Percentiles rank a stretch among this genome's conserved stretches.
Evolutionary conservation across 2,329 filamentous ascomycete genomes (phyloP).

Genomic region (Neocatenulostroma microsporum): DNA sequence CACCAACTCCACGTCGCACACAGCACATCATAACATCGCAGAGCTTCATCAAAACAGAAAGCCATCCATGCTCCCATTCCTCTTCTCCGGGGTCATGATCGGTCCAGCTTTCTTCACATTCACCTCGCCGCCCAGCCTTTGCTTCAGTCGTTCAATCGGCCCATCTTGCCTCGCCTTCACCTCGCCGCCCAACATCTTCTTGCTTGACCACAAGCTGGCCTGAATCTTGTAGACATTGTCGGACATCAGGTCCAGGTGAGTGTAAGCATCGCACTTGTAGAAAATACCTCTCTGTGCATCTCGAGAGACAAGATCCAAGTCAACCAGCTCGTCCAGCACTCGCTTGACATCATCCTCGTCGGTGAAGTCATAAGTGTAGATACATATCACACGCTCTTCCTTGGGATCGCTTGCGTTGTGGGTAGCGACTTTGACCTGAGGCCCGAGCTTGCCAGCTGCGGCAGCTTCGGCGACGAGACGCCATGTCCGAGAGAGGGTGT

Average conservation of each 20-base stretch:
- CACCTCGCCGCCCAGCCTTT: constrained; percentile 18
- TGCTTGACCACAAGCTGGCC: constrained; percentile 38
- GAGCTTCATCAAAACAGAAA: background rate
- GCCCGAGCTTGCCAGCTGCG: constrained; percentile 60
- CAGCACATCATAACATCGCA: background rate
- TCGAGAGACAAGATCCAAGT: constrained; percentile 54
- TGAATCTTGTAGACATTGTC: constrained; percentile 35
- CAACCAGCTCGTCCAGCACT: constrained; percentile 53
- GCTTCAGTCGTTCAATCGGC: constrained; percentile 14
- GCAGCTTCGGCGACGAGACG: constrained; percentile 58
- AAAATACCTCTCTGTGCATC: constrained; percentile 59
- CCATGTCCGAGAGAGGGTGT: constrained; percentile 58
- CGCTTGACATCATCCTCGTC: constrained; percentile 61
- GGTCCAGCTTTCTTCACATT: constrained; percentile 13
- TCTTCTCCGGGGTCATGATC: constrained; percentile 13
- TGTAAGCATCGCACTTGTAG: constrained; percentile 65
- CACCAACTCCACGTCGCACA: background rate
- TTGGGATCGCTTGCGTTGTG: constrained; percentile 32
- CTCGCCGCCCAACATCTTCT: constrained; percentile 22
- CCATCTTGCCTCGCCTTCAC: constrained; percentile 13
- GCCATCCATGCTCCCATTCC: background rate
- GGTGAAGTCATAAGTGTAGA: constrained; percentile 70
- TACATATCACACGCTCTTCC: constrained; percentile 55
- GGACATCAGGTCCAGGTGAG: constrained; percentile 35
- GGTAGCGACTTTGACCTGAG: constrained; percentile 64